Base-by-base conservation (phyloP, 83 land plant species). In the Larix sibirica region DNA sequence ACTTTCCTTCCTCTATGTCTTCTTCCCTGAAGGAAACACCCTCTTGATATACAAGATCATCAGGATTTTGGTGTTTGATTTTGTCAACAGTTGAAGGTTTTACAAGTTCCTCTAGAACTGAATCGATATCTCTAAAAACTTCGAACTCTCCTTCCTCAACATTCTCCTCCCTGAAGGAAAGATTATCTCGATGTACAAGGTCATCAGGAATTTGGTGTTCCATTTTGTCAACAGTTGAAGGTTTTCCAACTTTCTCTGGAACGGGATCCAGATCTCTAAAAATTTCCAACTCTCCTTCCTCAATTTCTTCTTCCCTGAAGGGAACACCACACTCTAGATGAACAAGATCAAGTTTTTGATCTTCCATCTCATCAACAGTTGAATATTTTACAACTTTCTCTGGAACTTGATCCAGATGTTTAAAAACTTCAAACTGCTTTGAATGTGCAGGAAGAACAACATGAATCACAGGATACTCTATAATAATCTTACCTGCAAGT, bases 391-490 rank as follows among this genome's bases (percentile, higher is more conserved):
- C 67, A 83, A 31, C 70, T 62, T 82, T 75, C 31, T 84, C 80
- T 9, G 18, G 40, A 68, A 68, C 44, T 68, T 36, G 73, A 68
- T 28, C 81, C 23, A 36, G 31, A 67, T 58, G 77, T 40, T 65
- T 47, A 33, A 75, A 14, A 8, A 95, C 85, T 79, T 88, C 87
- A 81, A 95, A 93, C 65, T 88, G 85, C 59, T 24, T 64, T 33
- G 26, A 82, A 44, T 90, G 82, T 16, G 94, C 85, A 42, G 87
- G 93, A 16, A 94, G 79, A 73, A 84, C 91, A 33, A 97, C 94
- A 82, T 90, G 85, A 59, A 97, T 91, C 2, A 90, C 89, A 26
- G 99, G 97, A 83, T 90, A 96, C 82, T 96, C 97, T 20, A 90
- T 21, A 54, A 96, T 83, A 38, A 84, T 80, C 70, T 88, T 66